These are phyloP conservation scores for Aspergillus vadensis DNA, from an alignment of 2,329 filamentous ascomycete species.

Conservation along the genomic window DNA sequence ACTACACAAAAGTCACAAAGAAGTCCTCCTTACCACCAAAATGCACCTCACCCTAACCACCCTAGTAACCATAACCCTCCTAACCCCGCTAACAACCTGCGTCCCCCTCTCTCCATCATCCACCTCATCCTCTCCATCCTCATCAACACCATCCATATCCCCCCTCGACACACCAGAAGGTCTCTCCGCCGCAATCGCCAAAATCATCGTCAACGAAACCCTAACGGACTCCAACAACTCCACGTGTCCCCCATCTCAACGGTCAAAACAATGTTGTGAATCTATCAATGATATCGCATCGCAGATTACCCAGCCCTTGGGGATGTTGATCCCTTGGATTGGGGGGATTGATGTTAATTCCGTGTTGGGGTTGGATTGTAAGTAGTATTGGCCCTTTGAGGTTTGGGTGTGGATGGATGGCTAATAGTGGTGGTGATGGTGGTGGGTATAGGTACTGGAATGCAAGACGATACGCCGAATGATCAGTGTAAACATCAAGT, in stretches of 20 bases:
- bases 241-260: constrained; percentile 25
- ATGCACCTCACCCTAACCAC: constrained; percentile 9
- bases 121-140: background rate
- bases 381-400: background rate
- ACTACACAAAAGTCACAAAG: background rate
- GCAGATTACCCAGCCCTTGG: constrained; percentile 16
- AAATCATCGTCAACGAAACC: background rate
- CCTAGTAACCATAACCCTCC: background rate
- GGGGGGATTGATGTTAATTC: constrained; percentile 22
- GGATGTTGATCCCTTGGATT: constrained; percentile 25
- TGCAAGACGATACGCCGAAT: constrained; percentile 19
- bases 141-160: background rate
- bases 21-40: background rate
- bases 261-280: constrained; percentile 32
- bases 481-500: constrained; percentile 23
- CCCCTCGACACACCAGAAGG: background rate
- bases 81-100: constrained; percentile 2
- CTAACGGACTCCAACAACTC: background rate
- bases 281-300: constrained; percentile 23
- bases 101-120: constrained; percentile 4
- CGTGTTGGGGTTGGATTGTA: constrained; percentile 30
- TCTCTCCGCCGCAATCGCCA: background rate
- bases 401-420: background rate
- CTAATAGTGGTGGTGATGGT: background rate
- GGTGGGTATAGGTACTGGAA: constrained; percentile 22